Evolutionary conservation across 805 yeast species (phyloP).

Genomic region (Wickerhamiella alocasiicola): DNA sequence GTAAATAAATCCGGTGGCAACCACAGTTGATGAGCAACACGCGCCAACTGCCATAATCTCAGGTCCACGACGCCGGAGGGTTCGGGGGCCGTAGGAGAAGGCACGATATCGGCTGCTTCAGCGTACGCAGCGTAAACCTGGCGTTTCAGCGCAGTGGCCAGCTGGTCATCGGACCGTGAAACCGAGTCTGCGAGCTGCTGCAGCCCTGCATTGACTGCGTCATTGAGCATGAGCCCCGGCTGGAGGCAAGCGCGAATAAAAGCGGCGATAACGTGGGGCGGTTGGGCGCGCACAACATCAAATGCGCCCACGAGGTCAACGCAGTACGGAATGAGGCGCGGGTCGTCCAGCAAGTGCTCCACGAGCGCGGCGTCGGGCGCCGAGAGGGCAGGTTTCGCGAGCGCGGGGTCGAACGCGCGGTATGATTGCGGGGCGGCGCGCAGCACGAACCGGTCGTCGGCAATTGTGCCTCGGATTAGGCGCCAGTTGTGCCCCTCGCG

Average conservation of each 20-base stretch:
- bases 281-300: slow-evolving; percentile 2
- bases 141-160: slow-evolving; percentile 41
- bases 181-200: slow-evolving; percentile 40
- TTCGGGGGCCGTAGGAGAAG: slow-evolving; percentile 4
- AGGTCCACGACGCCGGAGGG: slow-evolving; percentile 5
- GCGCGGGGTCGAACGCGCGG: slow-evolving; percentile 25
- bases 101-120: slow-evolving; percentile 24
- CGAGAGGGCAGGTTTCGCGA: slow-evolving; percentile 11
- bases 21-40: slow-evolving; percentile 11
- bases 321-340: slow-evolving; percentile 5
- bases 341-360: not conserved
- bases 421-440: slow-evolving; percentile 41
- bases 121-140: slow-evolving; percentile 34
- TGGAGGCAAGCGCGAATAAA: slow-evolving; percentile 33
- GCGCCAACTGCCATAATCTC: slow-evolving; percentile 9
- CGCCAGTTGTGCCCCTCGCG: slow-evolving; percentile 26
- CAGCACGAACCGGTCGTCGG: slow-evolving; percentile 52
- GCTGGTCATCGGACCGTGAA: slow-evolving; percentile 37
- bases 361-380: not conserved
- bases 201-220: slow-evolving; percentile 45
- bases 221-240: slow-evolving; percentile 58
- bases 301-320: slow-evolving; percentile 3
- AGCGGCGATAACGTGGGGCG: slow-evolving; percentile 1
- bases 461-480: slow-evolving; percentile 51
- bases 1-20: slow-evolving; percentile 39